Base-by-base conservation (phyloP, 2,329 filamentous ascomycete species). In the Scedosporium boydii region DNA sequence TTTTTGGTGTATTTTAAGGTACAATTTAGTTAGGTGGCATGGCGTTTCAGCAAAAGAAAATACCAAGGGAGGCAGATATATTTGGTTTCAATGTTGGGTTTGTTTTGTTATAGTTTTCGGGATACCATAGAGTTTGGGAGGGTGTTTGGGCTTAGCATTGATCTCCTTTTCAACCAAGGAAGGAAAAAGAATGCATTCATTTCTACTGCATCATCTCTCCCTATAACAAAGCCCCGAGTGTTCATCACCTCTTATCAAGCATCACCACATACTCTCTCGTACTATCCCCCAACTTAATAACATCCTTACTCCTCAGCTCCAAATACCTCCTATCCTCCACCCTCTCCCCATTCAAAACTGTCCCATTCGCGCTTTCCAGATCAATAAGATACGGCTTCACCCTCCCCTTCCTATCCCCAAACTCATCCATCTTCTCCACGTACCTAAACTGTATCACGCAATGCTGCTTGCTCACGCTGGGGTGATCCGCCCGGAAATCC, bases 241-340 rank as follows among this genome's bases (percentile, higher is more conserved):
- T 34, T 38, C 27, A 7, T 56, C 42, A 61, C 48, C 41, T 55
- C 48, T 51, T 48, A n/a, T 61, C 59, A 26, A 97, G 81, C 90
- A 98, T 95, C 64, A 98, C 74, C n/a, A 99, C 91, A 74, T 98
- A 99, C 75, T 99, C 95, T 69, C 92, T 85, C 64, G 90, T 89
- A 71, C 91, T 96, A 64, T 89, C 82, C 9, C 93, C 95, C 76
- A 99, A 96, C 70, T 86, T 86, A 63, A 99, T 74, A 71, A 99
- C 86, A 74, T 99, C 95, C 76, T 92, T 93, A 72, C 95, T 88
- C 72, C 87, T 83, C 62, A 98, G 75, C 75, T 99, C 93, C 60
- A 96, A 78, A 73, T 92, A 99, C 65, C 92, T 82, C 70, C 89
- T 89, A 14, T 84, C 81, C 1, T 90, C 89, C 3, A 96, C 77